Conservation (phyloP, 441 rosid genomes). For the Aquilaria agallochum region DNA sequence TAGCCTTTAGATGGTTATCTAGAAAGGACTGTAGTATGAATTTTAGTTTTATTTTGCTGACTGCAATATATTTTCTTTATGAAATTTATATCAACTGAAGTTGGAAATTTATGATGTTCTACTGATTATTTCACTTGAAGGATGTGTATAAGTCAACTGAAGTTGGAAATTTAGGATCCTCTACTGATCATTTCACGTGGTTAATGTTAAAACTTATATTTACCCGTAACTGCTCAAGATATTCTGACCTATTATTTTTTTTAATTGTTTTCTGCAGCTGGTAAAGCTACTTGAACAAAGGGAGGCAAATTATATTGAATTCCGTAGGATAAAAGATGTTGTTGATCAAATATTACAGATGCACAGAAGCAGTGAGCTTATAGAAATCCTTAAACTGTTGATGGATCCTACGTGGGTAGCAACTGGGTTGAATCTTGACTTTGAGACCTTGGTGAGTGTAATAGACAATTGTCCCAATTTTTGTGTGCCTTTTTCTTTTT, state of each 20-base stretch:
- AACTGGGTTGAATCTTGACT: constrained; percentile 90
- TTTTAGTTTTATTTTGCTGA: too few species aligned
- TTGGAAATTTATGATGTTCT: too few species aligned
- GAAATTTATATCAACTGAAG: too few species aligned
- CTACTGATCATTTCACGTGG: too few species aligned
- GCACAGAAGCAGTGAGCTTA: constrained; percentile 59
- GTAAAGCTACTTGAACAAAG: constrained; percentile 92
- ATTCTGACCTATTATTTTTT: neutral
- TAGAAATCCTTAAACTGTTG: constrained; percentile 62
- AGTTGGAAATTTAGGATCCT: too few species aligned
- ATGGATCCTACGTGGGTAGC: constrained; percentile 97
- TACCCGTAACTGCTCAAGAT: too few species aligned
- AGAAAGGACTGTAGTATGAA: too few species aligned
- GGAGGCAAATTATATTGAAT: constrained; percentile 95
- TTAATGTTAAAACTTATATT: too few species aligned
- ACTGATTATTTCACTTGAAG: too few species aligned
- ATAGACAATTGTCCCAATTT: neutral
- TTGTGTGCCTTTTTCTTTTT: constrained; percentile 5
- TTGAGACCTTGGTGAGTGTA: constrained; percentile 65
- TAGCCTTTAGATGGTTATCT: too few species aligned
- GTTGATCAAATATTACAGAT: constrained; percentile 81
- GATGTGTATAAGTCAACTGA: too few species aligned
- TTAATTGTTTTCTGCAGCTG: constrained; percentile 49
- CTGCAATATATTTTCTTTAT: constrained; percentile 20
- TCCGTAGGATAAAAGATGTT: constrained; percentile 82